phyloP scores from a whole-genome alignment of 352 stramenopile genomes.

The Elongisporangium senticosum region DNA sequence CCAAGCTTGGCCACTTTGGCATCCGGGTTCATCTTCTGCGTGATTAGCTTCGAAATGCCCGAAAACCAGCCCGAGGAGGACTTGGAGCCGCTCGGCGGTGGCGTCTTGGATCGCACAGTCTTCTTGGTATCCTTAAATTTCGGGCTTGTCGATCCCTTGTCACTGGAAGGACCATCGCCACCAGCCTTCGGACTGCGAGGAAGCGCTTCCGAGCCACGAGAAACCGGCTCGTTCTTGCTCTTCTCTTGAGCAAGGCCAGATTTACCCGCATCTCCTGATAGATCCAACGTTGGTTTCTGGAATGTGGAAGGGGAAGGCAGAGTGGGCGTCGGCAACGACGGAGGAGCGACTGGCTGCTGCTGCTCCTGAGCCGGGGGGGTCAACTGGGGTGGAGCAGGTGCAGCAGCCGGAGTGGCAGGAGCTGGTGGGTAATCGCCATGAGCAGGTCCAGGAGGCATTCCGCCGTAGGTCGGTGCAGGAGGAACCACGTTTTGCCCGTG shows the following conservation, averaged over 20 bases:
- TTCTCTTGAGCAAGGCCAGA: constrained; percentile 15
- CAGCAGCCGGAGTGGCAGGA: constrained; percentile 8
- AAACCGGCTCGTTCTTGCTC: constrained; percentile 8
- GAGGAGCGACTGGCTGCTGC: constrained; percentile 11
- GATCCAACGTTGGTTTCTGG: constrained; percentile 34
- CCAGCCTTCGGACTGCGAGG: constrained; percentile 6
- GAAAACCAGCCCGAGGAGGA: constrained; percentile 42
- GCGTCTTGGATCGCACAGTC: constrained; percentile 65
- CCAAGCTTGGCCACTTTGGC: constrained; percentile 77
- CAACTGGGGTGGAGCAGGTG: constrained; percentile 10
- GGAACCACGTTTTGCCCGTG: background rate
- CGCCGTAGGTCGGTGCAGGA: background rate
- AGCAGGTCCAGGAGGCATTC: background rate
- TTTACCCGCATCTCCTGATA: constrained; percentile 36
- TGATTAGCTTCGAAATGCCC: constrained; percentile 38
- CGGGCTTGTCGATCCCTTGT: constrained; percentile 66
- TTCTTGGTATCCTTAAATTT: constrained; percentile 67
- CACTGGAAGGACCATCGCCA: constrained; percentile 41
- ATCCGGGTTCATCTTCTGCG: constrained; percentile 78
- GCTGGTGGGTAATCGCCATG: constrained; percentile 1
- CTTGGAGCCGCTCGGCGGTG: constrained; percentile 64
- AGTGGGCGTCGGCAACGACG: constrained; percentile 3
- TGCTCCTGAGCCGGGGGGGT: constrained; percentile 15
- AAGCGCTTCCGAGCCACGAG: constrained; percentile 1
- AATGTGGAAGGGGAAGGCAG: constrained; percentile 3